Base-by-base conservation (phyloP, 768 basidiomycete genomes). In the Hydnum rufescens region DNA sequence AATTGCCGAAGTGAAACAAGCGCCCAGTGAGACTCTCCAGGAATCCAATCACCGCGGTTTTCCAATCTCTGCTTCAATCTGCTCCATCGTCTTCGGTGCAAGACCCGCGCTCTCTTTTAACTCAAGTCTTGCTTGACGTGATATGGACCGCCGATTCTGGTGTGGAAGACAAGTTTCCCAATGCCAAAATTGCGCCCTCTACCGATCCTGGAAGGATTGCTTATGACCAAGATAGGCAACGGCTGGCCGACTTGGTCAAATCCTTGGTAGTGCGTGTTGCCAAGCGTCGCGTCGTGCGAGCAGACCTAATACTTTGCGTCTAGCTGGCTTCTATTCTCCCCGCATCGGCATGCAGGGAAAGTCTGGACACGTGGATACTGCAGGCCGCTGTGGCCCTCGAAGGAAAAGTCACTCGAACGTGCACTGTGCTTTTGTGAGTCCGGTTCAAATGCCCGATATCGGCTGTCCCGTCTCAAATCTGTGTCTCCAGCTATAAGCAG, bases 401-500 rank as follows among this genome's bases (percentile, higher is more conserved):
- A 59, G 82, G 79, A 70, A 86, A 82, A 63, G 83, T 86, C 61
- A 77, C 87, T 39, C 71, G 84, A 58, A 80, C 76, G 28, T 71
- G 85, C 54, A 89, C 86, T 2, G 79, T 77, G 16, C 68, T 87
- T 49, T 85, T 86, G 85, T 87, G 64, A 65, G 85, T 74, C 5
- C 31, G 4, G 43, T 46, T 26, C 31, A 32, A 32, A 29, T 43
- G 5, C 23, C 30, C 18, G 43, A 30, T n/a, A 2, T 34, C 5
- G 32, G 36, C 42, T 29, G 5, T 46, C 54, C 32, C 36, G 4
- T 31, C 28, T 3, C 48, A 23, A 4, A 26, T 4, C 4, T 3
- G 26, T 49, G 32, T 13, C 25, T 43, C 23, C 61, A 92, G 87
- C 63, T 93, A 90, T 70, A 90, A 89, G 65, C 93, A 99, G 65